Percentiles rank a stretch among this genome's conserved stretches.
These are phyloP conservation scores for Panicum hallii DNA, from an alignment of 202 grass and related monocot genomes.

Conservation along the genomic window DNA sequence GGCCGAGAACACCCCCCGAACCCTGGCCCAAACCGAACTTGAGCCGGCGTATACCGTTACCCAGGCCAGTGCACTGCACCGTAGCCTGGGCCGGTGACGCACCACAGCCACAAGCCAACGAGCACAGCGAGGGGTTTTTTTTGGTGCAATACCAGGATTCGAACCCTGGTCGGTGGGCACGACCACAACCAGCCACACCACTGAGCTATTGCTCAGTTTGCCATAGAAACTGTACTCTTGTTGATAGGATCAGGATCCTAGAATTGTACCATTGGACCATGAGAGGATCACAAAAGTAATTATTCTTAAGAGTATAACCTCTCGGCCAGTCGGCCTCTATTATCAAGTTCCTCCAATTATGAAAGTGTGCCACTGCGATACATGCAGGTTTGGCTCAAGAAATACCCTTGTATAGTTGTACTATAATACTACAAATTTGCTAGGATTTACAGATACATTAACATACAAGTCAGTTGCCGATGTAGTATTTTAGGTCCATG, in stretches of 20 bases:
- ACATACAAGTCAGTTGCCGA: not conserved
- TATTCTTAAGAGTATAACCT: constrained; percentile 2
- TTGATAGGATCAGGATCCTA: constrained; percentile 7
- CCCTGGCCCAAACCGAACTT: no score
- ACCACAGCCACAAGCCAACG: no score
- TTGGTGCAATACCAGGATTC: no score
- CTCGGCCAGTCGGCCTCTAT: not conserved
- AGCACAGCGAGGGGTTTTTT: no score
- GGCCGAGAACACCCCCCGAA: no score
- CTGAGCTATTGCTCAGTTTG: no score
- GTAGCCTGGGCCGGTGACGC: no score
- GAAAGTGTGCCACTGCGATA: not conserved
- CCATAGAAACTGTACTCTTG: not conserved
- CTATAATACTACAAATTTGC: not conserved
- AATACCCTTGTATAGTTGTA: not conserved
- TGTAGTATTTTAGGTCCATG: not conserved
- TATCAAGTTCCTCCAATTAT: not conserved
- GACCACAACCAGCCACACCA: no score
- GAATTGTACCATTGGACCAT: not conserved
- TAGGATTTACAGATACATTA: not conserved
- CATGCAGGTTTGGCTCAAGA: not conserved
- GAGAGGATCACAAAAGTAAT: not conserved
- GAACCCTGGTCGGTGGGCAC: no score
- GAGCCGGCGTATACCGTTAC: no score
- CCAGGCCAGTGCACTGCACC: no score